Conservation (phyloP, 2,329 filamentous ascomycete genomes). For the Fusarium burgessii region DNA sequence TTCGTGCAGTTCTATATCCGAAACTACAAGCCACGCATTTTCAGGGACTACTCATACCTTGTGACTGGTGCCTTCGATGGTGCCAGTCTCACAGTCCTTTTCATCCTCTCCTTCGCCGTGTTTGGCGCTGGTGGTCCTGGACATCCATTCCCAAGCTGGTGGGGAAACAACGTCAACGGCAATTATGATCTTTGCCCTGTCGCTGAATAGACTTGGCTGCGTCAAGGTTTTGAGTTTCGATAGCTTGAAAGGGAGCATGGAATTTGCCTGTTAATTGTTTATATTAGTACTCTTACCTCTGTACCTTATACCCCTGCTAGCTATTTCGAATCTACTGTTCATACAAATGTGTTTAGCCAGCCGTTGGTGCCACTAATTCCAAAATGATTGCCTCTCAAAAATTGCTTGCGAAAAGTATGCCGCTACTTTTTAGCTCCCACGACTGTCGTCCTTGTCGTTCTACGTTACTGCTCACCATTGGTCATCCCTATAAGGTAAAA, state of each 20-base stretch:
- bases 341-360: not conserved
- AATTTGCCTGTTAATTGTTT: not conserved
- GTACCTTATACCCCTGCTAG: not conserved
- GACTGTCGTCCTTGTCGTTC: no score
- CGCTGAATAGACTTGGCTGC: constrained; percentile 41
- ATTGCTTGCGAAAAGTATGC: no score
- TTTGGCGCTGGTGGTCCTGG: constrained; percentile 62
- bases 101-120: constrained; percentile 67
- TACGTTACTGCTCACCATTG: no score
- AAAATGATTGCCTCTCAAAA: no score
- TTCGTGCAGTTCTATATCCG: constrained; percentile 65
- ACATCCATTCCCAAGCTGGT: constrained; percentile 63
- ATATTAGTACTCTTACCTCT: not conserved
- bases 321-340: not conserved
- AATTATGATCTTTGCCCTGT: constrained; percentile 62
- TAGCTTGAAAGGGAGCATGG: not conserved
- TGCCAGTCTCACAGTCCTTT: constrained; percentile 60
- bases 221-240: no score
- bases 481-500: fast-evolving
- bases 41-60: constrained; percentile 66
- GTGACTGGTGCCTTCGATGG: constrained; percentile 66
- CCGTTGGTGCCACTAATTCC: no score
- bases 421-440: no score
- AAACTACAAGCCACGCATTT: constrained; percentile 63
- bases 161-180: constrained; percentile 64